Conservation (phyloP, 352 stramenopile species). For the Phytophthora niederhauseri region DNA sequence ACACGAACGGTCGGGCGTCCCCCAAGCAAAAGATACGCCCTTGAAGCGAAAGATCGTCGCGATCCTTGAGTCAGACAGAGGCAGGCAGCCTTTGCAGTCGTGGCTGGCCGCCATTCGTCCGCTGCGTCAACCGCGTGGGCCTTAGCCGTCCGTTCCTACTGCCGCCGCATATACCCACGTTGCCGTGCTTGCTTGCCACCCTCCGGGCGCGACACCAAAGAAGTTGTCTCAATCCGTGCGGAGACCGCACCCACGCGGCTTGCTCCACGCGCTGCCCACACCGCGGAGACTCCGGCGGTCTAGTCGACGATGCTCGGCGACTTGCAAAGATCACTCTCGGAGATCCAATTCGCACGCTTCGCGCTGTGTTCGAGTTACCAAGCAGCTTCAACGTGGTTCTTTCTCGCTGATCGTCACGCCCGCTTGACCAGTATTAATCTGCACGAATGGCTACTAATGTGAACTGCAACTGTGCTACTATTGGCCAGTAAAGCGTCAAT, state of each 20-base stretch:
- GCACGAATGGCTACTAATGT: too few species aligned
- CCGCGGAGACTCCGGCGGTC: background rate
- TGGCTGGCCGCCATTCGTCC: background rate
- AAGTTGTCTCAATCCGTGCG: conserved; percentile 1
- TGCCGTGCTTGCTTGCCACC: background rate
- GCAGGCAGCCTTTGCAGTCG: conserved; percentile 16
- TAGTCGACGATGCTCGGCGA: background rate
- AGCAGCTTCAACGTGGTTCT: background rate
- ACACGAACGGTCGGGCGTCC: conserved; percentile 6
- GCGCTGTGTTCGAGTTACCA: too few species aligned
- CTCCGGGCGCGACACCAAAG: background rate
- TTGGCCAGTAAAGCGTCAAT: too few species aligned
- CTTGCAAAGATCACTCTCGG: background rate
- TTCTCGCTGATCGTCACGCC: background rate
- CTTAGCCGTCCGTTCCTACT: background rate
- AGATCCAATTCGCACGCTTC: background rate
- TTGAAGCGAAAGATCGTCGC: conserved; percentile 36
- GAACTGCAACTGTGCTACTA: too few species aligned
- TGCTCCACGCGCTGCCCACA: conserved; percentile 1
- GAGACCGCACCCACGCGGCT: conserved; percentile 3
- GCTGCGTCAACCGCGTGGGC: background rate
- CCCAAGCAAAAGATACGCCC: conserved; percentile 31
- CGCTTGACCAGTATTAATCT: too few species aligned
- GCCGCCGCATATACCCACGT: background rate
- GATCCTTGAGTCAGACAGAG: conserved; percentile 1